These are phyloP conservation scores for Thermochaetoides thermophila DNA, from an alignment of 495 filamentous ascomycete genomes.

Conservation along the genomic window DNA sequence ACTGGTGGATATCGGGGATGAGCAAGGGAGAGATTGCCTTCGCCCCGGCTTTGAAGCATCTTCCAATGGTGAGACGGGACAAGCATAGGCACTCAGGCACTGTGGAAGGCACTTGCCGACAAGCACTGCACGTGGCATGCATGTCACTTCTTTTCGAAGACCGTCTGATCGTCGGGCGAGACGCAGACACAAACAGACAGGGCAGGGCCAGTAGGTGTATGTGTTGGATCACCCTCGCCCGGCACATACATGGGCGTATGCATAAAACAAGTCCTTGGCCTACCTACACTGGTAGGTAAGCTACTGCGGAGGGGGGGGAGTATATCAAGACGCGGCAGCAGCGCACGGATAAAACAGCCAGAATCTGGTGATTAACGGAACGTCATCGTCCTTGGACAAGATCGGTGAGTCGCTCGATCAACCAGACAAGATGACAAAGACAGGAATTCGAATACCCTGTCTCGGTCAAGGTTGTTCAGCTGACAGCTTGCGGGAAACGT, in stretches of 20 bases:
- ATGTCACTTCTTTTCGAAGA: slow-evolving; percentile 5
- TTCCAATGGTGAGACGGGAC: too few species aligned
- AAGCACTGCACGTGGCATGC: slow-evolving; percentile 18
- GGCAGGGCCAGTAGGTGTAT: too few species aligned
- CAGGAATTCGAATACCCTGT: slow-evolving; percentile 10
- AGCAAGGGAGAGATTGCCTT: too few species aligned
- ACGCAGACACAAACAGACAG: too few species aligned
- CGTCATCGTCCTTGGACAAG: slow-evolving; percentile 11
- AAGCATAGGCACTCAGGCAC: slow-evolving; percentile 2
- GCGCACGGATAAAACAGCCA: slow-evolving; percentile 18
- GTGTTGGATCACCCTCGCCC: too few species aligned
- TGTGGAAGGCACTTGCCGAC: slow-evolving; percentile 9
- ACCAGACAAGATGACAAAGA: too few species aligned
- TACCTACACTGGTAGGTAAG: too few species aligned
- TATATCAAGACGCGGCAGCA: slow-evolving; percentile 6
- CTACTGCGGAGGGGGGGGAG: slow-evolving; percentile 5
- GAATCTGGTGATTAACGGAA: slow-evolving; percentile 15
- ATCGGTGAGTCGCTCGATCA: slow-evolving; percentile 11
- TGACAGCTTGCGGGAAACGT: slow-evolving; percentile 12
- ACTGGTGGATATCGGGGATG: too few species aligned
- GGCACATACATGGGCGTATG: too few species aligned
- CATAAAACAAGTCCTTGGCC: too few species aligned
- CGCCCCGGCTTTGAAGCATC: too few species aligned
- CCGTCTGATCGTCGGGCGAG: slow-evolving; percentile 15
- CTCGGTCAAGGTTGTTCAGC: slow-evolving; percentile 13